phyloP scores from a whole-genome alignment of 139 green algal species.

The Diplosphaera chodatii region DNA sequence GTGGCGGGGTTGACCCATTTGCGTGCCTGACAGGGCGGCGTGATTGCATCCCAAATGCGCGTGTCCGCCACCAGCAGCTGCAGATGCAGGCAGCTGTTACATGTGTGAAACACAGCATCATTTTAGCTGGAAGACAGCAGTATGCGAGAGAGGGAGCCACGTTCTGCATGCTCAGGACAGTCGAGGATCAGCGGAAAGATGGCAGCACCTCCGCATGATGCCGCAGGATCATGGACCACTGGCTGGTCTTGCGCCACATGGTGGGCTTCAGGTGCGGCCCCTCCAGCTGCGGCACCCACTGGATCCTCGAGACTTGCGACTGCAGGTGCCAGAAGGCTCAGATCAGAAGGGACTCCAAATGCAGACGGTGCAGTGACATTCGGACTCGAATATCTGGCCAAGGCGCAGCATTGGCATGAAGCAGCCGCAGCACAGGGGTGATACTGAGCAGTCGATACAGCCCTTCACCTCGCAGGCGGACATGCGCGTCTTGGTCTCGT shows the following conservation, averaged over 20 bases:
- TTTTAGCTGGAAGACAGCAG: too few species aligned
- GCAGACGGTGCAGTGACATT: neutral
- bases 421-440: neutral
- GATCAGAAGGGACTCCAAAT: neutral
- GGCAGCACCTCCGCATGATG: constrained; percentile 16
- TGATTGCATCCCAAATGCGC: neutral
- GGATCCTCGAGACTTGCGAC: neutral
- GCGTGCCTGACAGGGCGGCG: neutral
- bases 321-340: too few species aligned
- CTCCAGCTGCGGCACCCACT: neutral
- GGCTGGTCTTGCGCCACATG: constrained; percentile 21
- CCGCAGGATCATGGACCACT: constrained; percentile 19
- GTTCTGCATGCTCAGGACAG: too few species aligned
- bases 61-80: neutral
- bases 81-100: too few species aligned
- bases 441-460: too few species aligned
- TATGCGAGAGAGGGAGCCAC: too few species aligned
- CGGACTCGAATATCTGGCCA: too few species aligned
- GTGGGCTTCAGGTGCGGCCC: neutral
- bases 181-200: too few species aligned
- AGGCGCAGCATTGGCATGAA: too few species aligned
- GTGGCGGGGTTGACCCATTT: neutral
- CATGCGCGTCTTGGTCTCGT: neutral
- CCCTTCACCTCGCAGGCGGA: neutral
- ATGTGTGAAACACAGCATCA: too few species aligned